A percentile compares a stretch with the other conserved stretches of the same genome.
phyloP scores from a whole-genome alignment of 148 eudicot species.

The Amaranthus cruentus region DNA sequence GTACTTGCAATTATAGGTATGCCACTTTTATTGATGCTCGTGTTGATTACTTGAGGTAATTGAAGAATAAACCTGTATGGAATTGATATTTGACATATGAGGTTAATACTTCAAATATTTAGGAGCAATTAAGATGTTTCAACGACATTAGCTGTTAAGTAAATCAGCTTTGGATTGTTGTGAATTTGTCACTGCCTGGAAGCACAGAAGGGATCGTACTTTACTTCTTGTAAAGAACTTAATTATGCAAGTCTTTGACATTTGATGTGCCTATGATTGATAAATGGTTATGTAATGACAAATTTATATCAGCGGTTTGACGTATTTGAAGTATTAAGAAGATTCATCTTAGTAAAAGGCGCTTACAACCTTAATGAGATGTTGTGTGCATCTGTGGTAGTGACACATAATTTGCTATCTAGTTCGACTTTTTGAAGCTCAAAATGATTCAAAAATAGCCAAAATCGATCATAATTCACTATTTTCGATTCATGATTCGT shows the following conservation, averaged over 20 bases:
- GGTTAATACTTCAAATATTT: not conserved
- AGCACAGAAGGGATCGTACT: not conserved
- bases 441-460: too few relatives aligned
- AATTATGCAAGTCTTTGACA: not conserved
- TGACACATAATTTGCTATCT: too few relatives aligned
- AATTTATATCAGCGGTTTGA: not conserved
- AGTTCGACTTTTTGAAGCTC: too few relatives aligned
- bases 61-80: not conserved
- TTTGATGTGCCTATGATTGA: not conserved
- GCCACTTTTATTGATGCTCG: conserved; percentile 8
- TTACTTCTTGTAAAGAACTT: not conserved
- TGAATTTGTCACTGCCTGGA: not conserved
- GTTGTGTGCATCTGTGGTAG: not conserved
- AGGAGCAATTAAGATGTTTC: not conserved
- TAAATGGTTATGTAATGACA: not conserved
- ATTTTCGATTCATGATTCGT: too few relatives aligned
- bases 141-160: not conserved
- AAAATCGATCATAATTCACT: too few relatives aligned
- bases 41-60: not conserved
- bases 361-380: not conserved
- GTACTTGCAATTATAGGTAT: conserved; percentile 73
- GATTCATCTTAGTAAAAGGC: not conserved
- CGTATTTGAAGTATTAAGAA: not conserved
- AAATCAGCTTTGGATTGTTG: not conserved
- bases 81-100: not conserved